These are phyloP conservation scores for Eleusine indica DNA, from an alignment of 176 grass and related monocot species.

Conservation along the genomic window DNA sequence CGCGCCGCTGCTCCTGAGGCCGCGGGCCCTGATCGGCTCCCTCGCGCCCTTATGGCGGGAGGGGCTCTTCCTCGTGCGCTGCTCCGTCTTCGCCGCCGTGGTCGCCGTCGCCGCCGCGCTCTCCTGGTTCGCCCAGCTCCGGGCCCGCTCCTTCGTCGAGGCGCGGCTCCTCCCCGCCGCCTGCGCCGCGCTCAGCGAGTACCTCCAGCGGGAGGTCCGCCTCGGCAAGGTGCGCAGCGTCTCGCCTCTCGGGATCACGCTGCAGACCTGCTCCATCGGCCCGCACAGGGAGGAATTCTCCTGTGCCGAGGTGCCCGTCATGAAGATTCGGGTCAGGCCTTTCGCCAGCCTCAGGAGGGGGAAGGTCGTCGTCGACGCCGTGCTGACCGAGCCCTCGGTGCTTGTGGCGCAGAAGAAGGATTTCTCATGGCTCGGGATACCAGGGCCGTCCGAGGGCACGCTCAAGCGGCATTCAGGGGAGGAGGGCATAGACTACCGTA, in stretches of 20 bases:
- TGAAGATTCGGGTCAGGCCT: conserved; percentile 83
- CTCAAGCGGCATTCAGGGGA: conserved; percentile 64
- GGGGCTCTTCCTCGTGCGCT: conserved; percentile 87
- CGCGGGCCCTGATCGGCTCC: conserved; percentile 62
- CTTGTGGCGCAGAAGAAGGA: conserved; percentile 86
- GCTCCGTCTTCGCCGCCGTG: conserved; percentile 74
- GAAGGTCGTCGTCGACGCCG: conserved; percentile 82
- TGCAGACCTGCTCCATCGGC: conserved; percentile 87
- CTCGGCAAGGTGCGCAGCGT: conserved; percentile 84
- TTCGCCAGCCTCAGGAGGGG: conserved; percentile 81
- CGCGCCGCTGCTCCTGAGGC: conserved; percentile 39
- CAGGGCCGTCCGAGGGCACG: conserved; percentile 51
- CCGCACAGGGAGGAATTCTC: conserved; percentile 91
- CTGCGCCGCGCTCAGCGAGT: conserved; percentile 68
- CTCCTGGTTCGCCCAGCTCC: conserved; percentile 78
- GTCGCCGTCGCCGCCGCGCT: conserved; percentile 76
- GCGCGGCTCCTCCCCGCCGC: conserved; percentile 77
- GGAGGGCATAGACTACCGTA: conserved; percentile 88
- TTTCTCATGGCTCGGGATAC: conserved; percentile 95
- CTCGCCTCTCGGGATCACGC: conserved; percentile 86
- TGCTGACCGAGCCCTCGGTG: conserved; percentile 71
- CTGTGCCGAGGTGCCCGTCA: conserved; percentile 69
- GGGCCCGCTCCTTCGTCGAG: conserved; percentile 74
- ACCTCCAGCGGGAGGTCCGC: conserved; percentile 83
- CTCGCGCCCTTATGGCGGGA: conserved; percentile 75